Evolutionary conservation across 1,139 yeast species (phyloP).

Genomic region (Suhomyces wounanorum): DNA sequence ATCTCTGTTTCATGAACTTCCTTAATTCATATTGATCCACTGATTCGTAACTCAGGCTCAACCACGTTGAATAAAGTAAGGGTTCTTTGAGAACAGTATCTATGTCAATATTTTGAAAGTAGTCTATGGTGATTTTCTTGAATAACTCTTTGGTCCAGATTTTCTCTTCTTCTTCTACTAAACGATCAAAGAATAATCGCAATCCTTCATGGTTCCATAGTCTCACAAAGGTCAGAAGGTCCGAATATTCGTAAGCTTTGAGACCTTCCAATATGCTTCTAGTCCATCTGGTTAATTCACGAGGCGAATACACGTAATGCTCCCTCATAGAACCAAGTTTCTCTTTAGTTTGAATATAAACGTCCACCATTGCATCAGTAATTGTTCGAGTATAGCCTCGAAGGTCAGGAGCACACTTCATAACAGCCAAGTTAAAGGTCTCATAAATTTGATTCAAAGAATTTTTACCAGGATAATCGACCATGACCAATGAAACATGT

Average conservation of each 20-base stretch:
- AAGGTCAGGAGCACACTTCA: conserved; percentile 65
- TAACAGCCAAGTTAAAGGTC: conserved; percentile 56
- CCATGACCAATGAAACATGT: conserved; percentile 67
- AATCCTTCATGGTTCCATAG: conserved; percentile 84
- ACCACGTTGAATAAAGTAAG: conserved; percentile 72
- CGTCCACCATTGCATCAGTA: conserved; percentile 66
- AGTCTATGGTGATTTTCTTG: conserved; percentile 30
- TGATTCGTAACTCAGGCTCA: conserved; percentile 61
- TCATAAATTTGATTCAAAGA: conserved; percentile 72
- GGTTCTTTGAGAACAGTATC: conserved; percentile 46
- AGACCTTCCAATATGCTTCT: conserved; percentile 72
- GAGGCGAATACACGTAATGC: conserved; percentile 83
- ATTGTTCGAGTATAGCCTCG: conserved; percentile 54
- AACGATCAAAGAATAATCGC: conserved; percentile 73
- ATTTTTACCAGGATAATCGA: conserved; percentile 73
- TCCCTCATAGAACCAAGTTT: conserved; percentile 42
- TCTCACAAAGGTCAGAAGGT: conserved; percentile 52
- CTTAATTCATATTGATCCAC: conserved; percentile 53
- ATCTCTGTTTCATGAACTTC: conserved; percentile 61
- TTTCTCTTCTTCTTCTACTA: conserved; percentile 52
- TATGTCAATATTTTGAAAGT: conserved; percentile 53
- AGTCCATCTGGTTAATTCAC: conserved; percentile 89
- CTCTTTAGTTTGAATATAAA: conserved; percentile 51
- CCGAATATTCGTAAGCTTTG: conserved; percentile 34
- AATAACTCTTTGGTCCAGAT: conserved; percentile 54